These are phyloP conservation scores for Pluteus cervinus DNA, from an alignment of 768 basidiomycete species.

Conservation along the genomic window DNA sequence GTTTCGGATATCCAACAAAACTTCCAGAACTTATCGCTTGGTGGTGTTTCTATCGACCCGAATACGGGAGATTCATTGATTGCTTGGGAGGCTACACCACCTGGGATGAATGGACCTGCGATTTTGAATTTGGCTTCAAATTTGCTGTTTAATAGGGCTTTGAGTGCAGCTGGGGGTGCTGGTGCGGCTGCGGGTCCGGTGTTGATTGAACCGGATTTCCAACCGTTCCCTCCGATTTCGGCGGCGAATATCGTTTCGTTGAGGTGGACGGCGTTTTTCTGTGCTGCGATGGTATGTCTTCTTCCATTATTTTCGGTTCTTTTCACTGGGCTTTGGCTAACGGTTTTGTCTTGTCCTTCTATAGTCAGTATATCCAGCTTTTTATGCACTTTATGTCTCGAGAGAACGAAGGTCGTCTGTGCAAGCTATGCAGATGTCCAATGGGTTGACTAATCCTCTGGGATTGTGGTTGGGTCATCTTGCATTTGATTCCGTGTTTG, in stretches of 20 bases:
- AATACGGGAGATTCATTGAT: constrained; percentile 45
- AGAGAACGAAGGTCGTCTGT: constrained; percentile 66
- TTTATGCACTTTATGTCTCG: constrained; percentile 73
- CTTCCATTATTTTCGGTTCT: not conserved
- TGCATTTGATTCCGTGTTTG: constrained; percentile 61
- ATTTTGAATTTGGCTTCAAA: constrained; percentile 69
- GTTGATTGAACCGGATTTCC: constrained; percentile 55
- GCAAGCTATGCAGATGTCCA: constrained; percentile 79
- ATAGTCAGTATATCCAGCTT: constrained; percentile 75
- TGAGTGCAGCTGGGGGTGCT: constrained; percentile 42
- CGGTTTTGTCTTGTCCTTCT: constrained; percentile 2
- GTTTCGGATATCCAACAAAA: constrained; percentile 42
- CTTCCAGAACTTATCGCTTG: constrained; percentile 51
- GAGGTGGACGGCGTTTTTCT: constrained; percentile 74
- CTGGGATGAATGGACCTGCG: constrained; percentile 50
- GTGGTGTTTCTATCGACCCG: constrained; percentile 61
- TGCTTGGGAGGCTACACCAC: constrained; percentile 67
- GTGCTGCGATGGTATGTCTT: constrained; percentile 56
- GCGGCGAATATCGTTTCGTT: constrained; percentile 54
- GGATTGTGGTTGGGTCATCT: constrained; percentile 79
- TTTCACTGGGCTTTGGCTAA: not conserved
- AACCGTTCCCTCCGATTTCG: constrained; percentile 50
- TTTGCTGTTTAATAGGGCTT: constrained; percentile 54
- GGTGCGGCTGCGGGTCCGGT: constrained; percentile 27
- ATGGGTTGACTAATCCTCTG: constrained; percentile 63